A percentile compares a stretch with the other conserved stretches of the same genome.
phyloP scores from a whole-genome alignment of 495 filamentous ascomycete species.

The Letharia columbiana region DNA sequence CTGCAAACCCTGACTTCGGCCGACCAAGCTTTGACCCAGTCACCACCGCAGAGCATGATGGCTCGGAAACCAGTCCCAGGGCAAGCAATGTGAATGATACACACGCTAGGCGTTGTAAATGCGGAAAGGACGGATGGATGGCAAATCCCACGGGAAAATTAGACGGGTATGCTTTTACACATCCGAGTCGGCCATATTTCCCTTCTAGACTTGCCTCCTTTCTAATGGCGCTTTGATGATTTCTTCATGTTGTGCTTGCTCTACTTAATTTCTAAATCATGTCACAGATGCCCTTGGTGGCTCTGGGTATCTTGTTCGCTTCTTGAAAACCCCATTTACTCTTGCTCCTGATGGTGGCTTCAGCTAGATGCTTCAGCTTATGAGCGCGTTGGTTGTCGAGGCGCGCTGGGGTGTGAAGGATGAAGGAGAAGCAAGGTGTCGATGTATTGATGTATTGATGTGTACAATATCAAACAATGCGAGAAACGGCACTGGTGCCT shows the following conservation, averaged over 20 bases:
- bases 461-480: constrained; percentile 13
- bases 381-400: neutral
- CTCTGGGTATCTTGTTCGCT: constrained; percentile 14
- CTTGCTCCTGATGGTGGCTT: neutral
- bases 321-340: constrained; percentile 13
- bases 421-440: constrained; percentile 2
- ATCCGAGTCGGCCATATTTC: constrained; percentile 13
- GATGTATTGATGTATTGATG: constrained; percentile 2
- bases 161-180: constrained; percentile 7
- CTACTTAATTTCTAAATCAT: constrained; percentile 6
- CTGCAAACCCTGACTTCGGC: constrained; percentile 25
- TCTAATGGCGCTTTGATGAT: constrained; percentile 18
- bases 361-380: constrained; percentile 10
- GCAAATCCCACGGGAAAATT: neutral
- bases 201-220: constrained; percentile 11
- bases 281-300: constrained; percentile 11
- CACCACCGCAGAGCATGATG: constrained; percentile 32
- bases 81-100: constrained; percentile 24
- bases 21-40: constrained; percentile 28
- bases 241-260: constrained; percentile 6
- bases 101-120: constrained; percentile 4
- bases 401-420: neutral
- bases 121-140: constrained; percentile 5
- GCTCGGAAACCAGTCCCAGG: constrained; percentile 37
- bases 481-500: constrained; percentile 22